A percentile compares a stretch with the other conserved stretches of the same genome.
Conservation (phyloP, 2,329 filamentous ascomycete genomes). For the Penicillium sp. region DNA sequence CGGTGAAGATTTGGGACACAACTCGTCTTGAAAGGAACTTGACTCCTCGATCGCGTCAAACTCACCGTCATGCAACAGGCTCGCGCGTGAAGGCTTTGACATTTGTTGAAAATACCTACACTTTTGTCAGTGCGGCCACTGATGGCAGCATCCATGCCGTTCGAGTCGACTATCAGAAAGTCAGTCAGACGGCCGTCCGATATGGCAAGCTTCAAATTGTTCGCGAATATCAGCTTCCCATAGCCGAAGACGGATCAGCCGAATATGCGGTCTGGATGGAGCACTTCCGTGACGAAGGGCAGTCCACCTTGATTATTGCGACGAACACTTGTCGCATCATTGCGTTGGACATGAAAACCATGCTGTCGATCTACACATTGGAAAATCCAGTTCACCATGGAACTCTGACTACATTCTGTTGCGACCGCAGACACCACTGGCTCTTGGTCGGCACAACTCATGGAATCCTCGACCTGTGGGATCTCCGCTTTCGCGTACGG, state of each 20-base stretch:
- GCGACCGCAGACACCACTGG: conserved; percentile 86
- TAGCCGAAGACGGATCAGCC: conserved; percentile 38
- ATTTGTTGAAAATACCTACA: conserved; percentile 91
- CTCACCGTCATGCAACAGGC: conserved; percentile 70
- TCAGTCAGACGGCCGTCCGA: conserved; percentile 56
- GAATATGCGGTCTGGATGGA: conserved; percentile 89
- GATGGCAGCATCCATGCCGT: conserved; percentile 90
- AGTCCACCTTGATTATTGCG: conserved; percentile 78
- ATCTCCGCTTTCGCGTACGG: conserved; percentile 87
- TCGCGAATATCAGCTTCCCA: conserved; percentile 71
- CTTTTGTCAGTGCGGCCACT: conserved; percentile 83
- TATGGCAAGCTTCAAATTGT: conserved; percentile 76
- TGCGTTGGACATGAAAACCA: conserved; percentile 81
- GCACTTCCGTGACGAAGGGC: conserved; percentile 79
- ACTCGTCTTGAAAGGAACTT: conserved; percentile 86
- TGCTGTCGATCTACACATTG: conserved; percentile 75
- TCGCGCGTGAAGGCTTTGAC: conserved; percentile 76
- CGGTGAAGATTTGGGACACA: conserved; percentile 90
- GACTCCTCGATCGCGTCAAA: conserved; percentile 80
- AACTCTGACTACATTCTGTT: conserved; percentile 83
- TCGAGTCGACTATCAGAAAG: conserved; percentile 67
- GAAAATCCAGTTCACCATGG: conserved; percentile 90
- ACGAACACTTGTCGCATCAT: conserved; percentile 82
- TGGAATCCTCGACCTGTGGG: conserved; percentile 91
- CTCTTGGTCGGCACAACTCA: conserved; percentile 87